phyloP scores from a whole-genome alignment of 2,329 filamentous ascomycete genomes.

The Neofusicoccum ribis region DNA sequence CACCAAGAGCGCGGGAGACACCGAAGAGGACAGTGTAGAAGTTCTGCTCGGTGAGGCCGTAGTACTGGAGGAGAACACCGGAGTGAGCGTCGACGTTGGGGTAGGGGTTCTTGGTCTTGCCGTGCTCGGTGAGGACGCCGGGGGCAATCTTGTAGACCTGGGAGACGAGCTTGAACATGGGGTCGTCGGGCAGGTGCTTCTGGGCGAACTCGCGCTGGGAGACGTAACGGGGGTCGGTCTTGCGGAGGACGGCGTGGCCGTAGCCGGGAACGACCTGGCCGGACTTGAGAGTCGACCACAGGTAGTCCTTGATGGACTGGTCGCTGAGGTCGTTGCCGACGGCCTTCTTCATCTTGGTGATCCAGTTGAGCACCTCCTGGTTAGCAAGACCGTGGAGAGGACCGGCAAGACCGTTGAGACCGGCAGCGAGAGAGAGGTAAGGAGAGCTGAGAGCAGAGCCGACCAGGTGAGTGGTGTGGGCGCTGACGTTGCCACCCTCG shows the following conservation, averaged over 20 bases:
- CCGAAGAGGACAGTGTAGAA: constrained; percentile 99
- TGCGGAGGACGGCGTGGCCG: constrained; percentile 97
- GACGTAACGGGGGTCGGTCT: constrained; percentile 98
- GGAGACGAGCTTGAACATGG: constrained; percentile 99
- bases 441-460: constrained; percentile 95
- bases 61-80: constrained; percentile 98
- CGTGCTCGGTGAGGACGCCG: constrained; percentile 96
- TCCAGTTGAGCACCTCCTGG: constrained; percentile 99
- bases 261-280: constrained; percentile 98
- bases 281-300: constrained; percentile 94
- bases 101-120: constrained; percentile 99
- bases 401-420: constrained; percentile 96
- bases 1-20: constrained; percentile 96
- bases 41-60: constrained; percentile 96
- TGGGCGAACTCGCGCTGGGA: constrained; percentile 97
- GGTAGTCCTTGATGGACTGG: constrained; percentile 95
- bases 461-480: constrained; percentile 98
- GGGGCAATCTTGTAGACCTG: constrained; percentile 99
- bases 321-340: constrained; percentile 95
- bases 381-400: constrained; percentile 98
- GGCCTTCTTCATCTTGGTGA: constrained; percentile 96
- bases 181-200: constrained; percentile 90
- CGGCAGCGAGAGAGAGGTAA: constrained; percentile 93
- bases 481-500: constrained; percentile 98
- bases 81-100: constrained; percentile 99